These are phyloP conservation scores for Cystobasidium onofrii DNA, from an alignment of 768 basidiomycete species.

Conservation along the genomic window DNA sequence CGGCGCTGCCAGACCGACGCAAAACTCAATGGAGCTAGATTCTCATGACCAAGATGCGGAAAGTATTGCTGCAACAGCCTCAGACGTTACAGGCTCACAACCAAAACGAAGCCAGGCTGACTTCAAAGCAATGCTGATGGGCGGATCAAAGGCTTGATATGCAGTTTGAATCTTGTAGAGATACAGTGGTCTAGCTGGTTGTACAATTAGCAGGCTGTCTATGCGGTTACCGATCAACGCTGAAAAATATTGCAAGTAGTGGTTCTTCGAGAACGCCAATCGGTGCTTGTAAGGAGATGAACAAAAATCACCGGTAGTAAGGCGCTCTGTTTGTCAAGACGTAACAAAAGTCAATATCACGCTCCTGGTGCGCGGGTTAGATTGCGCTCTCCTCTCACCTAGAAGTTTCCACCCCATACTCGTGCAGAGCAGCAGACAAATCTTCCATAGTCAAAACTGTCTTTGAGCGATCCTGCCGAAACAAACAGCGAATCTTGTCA, in stretches of 20 bases:
- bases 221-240: no score
- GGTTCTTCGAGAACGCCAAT: no score
- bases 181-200: neutral
- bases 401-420: conserved; percentile 80
- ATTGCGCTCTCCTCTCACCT: neutral
- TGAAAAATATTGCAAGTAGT: no score
- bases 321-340: no score
- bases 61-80: neutral
- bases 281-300: no score
- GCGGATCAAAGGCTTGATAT: neutral
- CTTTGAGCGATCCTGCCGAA: conserved; percentile 56
- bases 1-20: conserved; percentile 1
- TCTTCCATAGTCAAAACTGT: conserved; percentile 98
- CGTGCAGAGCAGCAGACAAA: conserved; percentile 78
- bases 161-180: neutral
- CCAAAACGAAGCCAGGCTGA: conserved; percentile 16
- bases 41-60: neutral
- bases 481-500: neutral
- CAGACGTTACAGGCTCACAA: neutral
- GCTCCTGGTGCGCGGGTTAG: neutral
- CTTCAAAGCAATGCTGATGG: conserved; percentile 13
- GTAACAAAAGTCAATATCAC: no score
- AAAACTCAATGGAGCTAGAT: neutral
- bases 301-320: conserved; percentile 18
- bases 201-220: neutral